phyloP scores from a whole-genome alignment of 1,284 basidiomycete species.

The Rhizoctonia solani region DNA sequence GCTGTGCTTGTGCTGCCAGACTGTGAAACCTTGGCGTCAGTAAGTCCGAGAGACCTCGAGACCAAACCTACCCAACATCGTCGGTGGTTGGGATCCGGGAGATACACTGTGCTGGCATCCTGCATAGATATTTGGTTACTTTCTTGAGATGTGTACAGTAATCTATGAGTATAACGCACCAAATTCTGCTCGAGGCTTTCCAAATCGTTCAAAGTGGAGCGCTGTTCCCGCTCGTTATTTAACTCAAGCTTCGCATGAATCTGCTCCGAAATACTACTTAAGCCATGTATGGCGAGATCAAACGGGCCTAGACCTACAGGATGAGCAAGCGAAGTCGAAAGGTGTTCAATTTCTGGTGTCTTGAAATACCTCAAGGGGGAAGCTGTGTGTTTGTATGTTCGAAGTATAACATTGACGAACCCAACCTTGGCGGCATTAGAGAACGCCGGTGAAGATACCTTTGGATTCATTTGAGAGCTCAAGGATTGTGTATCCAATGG shows the following conservation, averaged over 20 bases:
- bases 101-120: no score
- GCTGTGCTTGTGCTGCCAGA: background rate
- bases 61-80: no score
- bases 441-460: constrained; percentile 1
- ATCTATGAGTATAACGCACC: no score
- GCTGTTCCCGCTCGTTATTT: no score
- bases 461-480: background rate
- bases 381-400: constrained; percentile 6
- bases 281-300: background rate
- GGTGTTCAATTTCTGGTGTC: background rate
- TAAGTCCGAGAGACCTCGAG: background rate
- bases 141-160: no score
- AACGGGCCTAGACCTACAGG: background rate
- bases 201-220: no score
- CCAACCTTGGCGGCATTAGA: constrained; percentile 14
- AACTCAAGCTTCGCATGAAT: no score
- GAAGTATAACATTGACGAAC: constrained; percentile 4
- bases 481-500: background rate
- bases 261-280: background rate
- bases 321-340: background rate
- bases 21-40: background rate
- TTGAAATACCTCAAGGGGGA: constrained; percentile 10
- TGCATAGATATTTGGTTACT: no score
- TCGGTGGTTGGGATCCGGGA: no score
- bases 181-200: no score